A percentile compares a stretch with the other conserved stretches of the same genome.
Evolutionary conservation across 768 basidiomycete genomes (phyloP).

Genomic region (Termitomyces eurrhizus): DNA sequence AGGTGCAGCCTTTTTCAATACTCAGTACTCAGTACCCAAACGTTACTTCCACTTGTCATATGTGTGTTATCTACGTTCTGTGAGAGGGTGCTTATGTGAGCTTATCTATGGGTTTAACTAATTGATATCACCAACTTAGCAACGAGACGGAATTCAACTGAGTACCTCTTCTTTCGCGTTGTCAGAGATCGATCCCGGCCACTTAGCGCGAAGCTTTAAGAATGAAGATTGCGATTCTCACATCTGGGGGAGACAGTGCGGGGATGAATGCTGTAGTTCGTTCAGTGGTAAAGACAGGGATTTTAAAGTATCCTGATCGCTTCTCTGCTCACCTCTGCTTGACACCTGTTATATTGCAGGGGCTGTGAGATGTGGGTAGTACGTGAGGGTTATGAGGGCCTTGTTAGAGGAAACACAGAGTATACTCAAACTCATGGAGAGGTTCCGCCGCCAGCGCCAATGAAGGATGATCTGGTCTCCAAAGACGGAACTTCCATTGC

Average conservation of each 20-base stretch:
- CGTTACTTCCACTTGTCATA: background rate
- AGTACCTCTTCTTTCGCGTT: background rate
- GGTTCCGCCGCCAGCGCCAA: conserved; percentile 8
- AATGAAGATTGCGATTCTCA: conserved; percentile 93
- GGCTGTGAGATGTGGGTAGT: conserved; percentile 96
- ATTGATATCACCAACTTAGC: background rate
- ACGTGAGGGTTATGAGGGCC: conserved; percentile 97
- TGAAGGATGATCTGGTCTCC: conserved; percentile 7
- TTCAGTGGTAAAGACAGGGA: conserved; percentile 88
- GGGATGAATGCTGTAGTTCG: conserved; percentile 97
- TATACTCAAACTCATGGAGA: conserved; percentile 18
- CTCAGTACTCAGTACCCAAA: too few species aligned
- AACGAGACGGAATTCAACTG: background rate
- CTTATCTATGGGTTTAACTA: too few species aligned
- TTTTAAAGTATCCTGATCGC: conserved; percentile 59
- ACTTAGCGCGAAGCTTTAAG: background rate
- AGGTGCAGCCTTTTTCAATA: background rate
- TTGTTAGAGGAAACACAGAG: conserved; percentile 84
- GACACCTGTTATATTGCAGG: conserved; percentile 35
- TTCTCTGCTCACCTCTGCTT: background rate
- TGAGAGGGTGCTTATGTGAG: background rate
- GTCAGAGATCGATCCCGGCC: background rate
- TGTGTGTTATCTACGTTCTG: background rate
- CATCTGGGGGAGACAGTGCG: conserved; percentile 95
- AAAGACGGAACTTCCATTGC: conserved; percentile 32